Conservation (phyloP, 257 asterid species). For the Cynanchum wilfordii region DNA sequence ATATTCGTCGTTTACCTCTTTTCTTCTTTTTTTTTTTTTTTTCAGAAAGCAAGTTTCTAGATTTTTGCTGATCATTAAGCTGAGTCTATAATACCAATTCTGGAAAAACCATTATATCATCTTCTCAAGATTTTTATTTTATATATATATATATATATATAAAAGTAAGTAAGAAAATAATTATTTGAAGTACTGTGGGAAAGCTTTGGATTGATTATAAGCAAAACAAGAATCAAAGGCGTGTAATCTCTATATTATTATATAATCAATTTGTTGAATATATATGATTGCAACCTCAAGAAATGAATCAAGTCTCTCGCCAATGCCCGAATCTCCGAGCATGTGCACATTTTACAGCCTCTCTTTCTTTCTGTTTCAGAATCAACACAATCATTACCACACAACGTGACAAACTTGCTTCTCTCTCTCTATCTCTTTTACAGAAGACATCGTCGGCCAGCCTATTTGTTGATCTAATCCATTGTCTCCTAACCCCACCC, state of each 20-base stretch:
- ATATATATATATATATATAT: too few relatives aligned
- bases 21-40: too few relatives aligned
- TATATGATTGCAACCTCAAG: constrained; percentile 1
- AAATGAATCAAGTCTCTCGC: constrained; percentile 18
- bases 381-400: constrained; percentile 28
- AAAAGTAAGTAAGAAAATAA: too few relatives aligned
- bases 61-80: too few relatives aligned
- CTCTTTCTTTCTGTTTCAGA: constrained; percentile 13
- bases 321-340: constrained; percentile 25
- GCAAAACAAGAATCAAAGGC: background rate
- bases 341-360: constrained; percentile 16
- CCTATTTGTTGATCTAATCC: background rate
- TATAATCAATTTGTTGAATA: background rate
- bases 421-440: background rate
- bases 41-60: too few relatives aligned
- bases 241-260: background rate
- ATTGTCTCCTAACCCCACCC: background rate
- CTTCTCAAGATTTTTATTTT: too few relatives aligned
- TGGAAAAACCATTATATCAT: too few relatives aligned
- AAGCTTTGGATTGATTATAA: too few relatives aligned
- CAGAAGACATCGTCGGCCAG: background rate
- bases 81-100: too few relatives aligned
- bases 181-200: background rate
- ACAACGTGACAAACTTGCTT: constrained; percentile 17
- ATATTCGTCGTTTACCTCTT: background rate